Evolutionary conservation across 2,329 filamentous ascomycete species (phyloP).

Genomic region (Trichoderma sp.): DNA sequence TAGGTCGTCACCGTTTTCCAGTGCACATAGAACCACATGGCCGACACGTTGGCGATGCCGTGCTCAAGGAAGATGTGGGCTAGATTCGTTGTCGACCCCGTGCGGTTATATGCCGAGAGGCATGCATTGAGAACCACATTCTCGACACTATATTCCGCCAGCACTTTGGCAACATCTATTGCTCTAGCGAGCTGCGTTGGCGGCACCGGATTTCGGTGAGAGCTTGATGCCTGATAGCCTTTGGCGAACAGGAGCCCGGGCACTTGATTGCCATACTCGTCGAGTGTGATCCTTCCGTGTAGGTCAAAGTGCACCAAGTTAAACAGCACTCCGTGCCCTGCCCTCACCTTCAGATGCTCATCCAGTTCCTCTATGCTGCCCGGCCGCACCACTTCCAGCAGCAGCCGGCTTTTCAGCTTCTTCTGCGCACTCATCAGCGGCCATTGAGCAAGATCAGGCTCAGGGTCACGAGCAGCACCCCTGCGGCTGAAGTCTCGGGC

Average conservation of each 20-base stretch:
- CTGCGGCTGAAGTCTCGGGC: constrained; percentile 36
- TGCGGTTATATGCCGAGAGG: constrained; percentile 38
- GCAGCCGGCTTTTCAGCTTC: constrained; percentile 35
- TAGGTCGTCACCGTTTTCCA: constrained; percentile 38
- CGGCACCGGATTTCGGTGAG: constrained; percentile 32
- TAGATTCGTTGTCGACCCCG: constrained; percentile 34
- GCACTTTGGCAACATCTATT: constrained; percentile 33
- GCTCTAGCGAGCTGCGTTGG: constrained; percentile 35
- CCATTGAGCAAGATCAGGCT: constrained; percentile 39
- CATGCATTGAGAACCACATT: constrained; percentile 40
- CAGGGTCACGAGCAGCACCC: constrained; percentile 36
- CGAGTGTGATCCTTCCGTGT: constrained; percentile 36
- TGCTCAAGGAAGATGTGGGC: constrained; percentile 38
- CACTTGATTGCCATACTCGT: constrained; percentile 34
- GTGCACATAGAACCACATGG: constrained; percentile 41
- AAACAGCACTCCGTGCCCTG: constrained; percentile 34
- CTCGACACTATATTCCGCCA: constrained; percentile 35
- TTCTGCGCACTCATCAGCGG: constrained; percentile 39
- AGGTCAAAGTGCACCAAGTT: constrained; percentile 39
- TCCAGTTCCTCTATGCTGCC: constrained; percentile 36
- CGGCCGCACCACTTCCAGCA: constrained; percentile 36
- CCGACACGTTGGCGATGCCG: constrained; percentile 37
- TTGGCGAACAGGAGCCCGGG: constrained; percentile 38
- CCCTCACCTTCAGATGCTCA: constrained; percentile 33
- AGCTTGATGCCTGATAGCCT: constrained; percentile 28